phyloP scores from a whole-genome alignment of 2,329 filamentous ascomycete species.

The Metarhizium sp. region DNA sequence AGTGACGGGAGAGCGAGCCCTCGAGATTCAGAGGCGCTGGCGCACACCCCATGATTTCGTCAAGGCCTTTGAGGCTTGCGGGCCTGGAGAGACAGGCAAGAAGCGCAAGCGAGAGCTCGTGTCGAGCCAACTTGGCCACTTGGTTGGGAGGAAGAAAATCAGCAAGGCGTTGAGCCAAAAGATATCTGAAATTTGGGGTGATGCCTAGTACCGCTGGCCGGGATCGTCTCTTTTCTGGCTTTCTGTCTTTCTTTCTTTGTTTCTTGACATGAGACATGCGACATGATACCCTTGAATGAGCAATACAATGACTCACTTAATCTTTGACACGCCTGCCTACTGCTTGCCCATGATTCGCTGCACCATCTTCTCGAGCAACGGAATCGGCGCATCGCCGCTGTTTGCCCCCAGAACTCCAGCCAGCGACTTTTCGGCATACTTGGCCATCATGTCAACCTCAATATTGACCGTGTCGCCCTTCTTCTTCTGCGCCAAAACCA shows the following conservation, averaged over 20 bases:
- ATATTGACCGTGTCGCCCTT: slow-evolving; percentile 78
- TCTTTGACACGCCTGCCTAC: not conserved
- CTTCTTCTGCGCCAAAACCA: slow-evolving; percentile 72
- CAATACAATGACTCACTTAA: not conserved
- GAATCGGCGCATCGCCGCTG: slow-evolving; percentile 39
- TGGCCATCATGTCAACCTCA: slow-evolving; percentile 82
- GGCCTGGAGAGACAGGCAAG: slow-evolving; percentile 34
- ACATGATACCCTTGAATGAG: slow-evolving; percentile 12
- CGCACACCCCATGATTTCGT: slow-evolving; percentile 62
- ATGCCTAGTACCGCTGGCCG: slow-evolving; percentile 21
- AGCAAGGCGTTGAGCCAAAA: slow-evolving; percentile 55
- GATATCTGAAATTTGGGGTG: slow-evolving; percentile 65
- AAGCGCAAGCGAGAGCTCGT: slow-evolving; percentile 55
- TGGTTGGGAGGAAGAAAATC: slow-evolving; percentile 62
- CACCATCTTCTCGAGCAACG: slow-evolving; percentile 62
- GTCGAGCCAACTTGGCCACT: slow-evolving; percentile 40
- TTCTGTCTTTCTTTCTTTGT: not conserved
- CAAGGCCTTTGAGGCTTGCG: slow-evolving; percentile 55
- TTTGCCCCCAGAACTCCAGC: slow-evolving; percentile 55
- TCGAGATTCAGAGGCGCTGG: slow-evolving; percentile 75
- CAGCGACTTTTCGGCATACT: slow-evolving; percentile 86
- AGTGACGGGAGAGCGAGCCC: slow-evolving; percentile 66
- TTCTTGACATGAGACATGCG: slow-evolving; percentile 2
- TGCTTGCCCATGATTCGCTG: slow-evolving; percentile 52
- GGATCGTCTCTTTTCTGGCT: not conserved